A percentile compares a stretch with the other conserved stretches of the same genome.
Evolutionary conservation across 768 basidiomycete genomes (phyloP).

Genomic region (Terana coerulea): DNA sequence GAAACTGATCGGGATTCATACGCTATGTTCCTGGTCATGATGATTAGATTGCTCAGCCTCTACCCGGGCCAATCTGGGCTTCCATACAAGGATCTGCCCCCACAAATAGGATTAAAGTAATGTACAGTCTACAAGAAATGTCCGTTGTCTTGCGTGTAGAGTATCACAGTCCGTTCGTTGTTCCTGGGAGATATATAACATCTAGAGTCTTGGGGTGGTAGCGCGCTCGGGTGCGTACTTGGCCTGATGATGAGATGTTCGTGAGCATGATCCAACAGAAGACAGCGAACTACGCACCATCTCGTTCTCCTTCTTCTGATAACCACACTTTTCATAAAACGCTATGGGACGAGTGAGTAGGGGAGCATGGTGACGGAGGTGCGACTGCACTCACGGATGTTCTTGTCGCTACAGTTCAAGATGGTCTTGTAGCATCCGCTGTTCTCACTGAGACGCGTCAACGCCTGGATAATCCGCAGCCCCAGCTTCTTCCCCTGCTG

Average conservation of each 20-base stretch:
- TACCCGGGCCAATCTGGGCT: too few relatives aligned
- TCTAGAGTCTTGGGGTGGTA: constrained; percentile 35
- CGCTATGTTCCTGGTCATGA: too few relatives aligned
- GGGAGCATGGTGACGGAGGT: background rate
- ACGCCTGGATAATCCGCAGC: constrained; percentile 77
- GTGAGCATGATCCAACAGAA: background rate
- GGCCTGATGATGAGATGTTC: constrained; percentile 34
- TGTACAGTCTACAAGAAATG: constrained; percentile 9
- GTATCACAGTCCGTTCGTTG: background rate
- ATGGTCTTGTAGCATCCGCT: constrained; percentile 95
- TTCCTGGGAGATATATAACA: background rate
- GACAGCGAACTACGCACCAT: constrained; percentile 56
- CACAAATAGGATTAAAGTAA: background rate
- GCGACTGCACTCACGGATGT: constrained; percentile 69
- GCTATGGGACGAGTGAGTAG: constrained; percentile 42
- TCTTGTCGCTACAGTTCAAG: constrained; percentile 87
- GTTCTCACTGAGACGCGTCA: constrained; percentile 79
- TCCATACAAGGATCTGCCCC: too few relatives aligned
- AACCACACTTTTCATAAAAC: constrained; percentile 98
- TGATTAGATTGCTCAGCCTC: too few relatives aligned
- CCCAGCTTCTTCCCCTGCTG: constrained; percentile 94
- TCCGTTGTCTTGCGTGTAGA: background rate
- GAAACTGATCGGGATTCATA: too few relatives aligned
- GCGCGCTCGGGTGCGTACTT: constrained; percentile 52
- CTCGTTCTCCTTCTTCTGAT: constrained; percentile 83